Evolutionary conservation across 2,329 filamentous ascomycete species (phyloP), one percentile per base, ranked within the genome.

Genomic region (Talaromyces amestolkiae): DNA sequence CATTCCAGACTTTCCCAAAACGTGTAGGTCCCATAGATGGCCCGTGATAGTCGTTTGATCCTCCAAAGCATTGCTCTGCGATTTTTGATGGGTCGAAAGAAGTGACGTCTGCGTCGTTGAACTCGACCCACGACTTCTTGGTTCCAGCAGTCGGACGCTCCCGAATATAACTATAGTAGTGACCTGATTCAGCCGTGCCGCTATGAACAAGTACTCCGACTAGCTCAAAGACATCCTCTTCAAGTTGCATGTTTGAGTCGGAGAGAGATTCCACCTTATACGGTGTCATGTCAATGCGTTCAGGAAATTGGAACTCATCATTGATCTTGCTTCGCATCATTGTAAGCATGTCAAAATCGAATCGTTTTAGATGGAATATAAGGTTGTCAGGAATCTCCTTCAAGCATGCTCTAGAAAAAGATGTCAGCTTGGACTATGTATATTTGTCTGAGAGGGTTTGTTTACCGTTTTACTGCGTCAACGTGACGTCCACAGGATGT

Each of bases 151-250:
- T 78, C 17, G 91, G 87, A 19, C 93, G 86, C 75, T 97, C 91
- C 62, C 92, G 90, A 68, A 96, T 92, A 75, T 93, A 98, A 0
- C 94, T 98, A 78, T 97, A 98, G 79, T 99, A 99, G 76, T 99
- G 95, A 0, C 95, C 95, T 33, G 92, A 94, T 74, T 97, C 92
- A 13, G 94, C 93, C 2, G 91, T 96, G 17, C 95, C 95, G 15
- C 91, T 90, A 75, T 99, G 95, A 1, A 99, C 92, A 19, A 99
- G 87, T 54, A 99, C 87, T 2, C 95, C 95, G n/a, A 97, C 93
- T 3, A 99, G 85, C 76, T 97, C 92, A 72, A 98, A 99, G 0
- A 91, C 77, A 76, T 99, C 95, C 45, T 89, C 85, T 53, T 86
- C 78, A 3, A 79, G 77, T 3, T 84, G 80, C 3, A 82, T 76